Conservation (phyloP, 306 rosid species). For the Cyclanthera cordifolia region DNA sequence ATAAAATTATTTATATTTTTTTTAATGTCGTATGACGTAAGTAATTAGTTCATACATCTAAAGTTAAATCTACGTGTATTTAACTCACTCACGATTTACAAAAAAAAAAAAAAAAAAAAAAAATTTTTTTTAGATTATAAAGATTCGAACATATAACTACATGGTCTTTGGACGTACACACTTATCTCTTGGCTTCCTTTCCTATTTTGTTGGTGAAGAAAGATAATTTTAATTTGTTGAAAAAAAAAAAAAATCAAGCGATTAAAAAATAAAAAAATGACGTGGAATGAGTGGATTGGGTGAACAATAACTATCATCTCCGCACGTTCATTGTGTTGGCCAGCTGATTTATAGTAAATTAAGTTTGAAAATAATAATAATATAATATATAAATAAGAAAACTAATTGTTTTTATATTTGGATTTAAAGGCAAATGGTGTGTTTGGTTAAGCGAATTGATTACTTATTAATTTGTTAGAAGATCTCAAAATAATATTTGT, state of each 20-base stretch:
- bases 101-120: too few species aligned
- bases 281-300: background rate
- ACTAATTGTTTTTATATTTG: background rate
- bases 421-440: constrained; percentile 6
- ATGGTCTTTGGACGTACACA: too few species aligned
- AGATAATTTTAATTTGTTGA: background rate
- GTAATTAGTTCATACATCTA: too few species aligned
- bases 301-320: background rate
- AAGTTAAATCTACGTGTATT: too few species aligned
- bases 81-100: too few species aligned
- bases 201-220: too few species aligned
- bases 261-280: background rate
- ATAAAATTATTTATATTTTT: too few species aligned
- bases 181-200: too few species aligned
- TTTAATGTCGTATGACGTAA: too few species aligned
- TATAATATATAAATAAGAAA: background rate
- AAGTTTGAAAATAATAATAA: background rate
- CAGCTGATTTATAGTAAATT: background rate
- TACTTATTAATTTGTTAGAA: background rate
- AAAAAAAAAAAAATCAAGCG: background rate
- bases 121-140: too few species aligned
- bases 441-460: background rate
- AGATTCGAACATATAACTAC: too few species aligned
- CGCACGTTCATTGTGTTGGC: constrained; percentile 9
- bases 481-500: too few species aligned